A percentile compares a stretch with the other conserved stretches of the same genome.
phyloP scores from a whole-genome alignment of 2,329 filamentous ascomycete genomes.

The Ascochyta lentis region DNA sequence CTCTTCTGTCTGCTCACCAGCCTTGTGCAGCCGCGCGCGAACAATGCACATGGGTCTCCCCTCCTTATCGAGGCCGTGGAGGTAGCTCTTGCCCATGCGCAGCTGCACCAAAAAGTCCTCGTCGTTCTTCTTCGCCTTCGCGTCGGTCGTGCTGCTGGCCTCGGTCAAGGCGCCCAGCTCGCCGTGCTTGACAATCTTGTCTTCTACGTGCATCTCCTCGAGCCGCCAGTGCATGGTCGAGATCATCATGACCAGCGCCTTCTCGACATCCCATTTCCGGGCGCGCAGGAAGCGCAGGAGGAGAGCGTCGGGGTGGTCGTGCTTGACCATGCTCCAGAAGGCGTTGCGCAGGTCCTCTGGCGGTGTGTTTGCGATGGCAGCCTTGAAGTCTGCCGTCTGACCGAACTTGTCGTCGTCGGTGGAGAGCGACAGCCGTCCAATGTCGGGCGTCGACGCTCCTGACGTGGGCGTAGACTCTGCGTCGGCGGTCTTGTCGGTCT shows the following conservation, averaged over 20 bases:
- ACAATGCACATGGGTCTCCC: constrained; percentile 89
- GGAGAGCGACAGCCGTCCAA: constrained; percentile 42
- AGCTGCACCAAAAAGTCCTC: constrained; percentile 84
- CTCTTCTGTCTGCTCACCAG: constrained; percentile 81
- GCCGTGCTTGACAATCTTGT: constrained; percentile 69
- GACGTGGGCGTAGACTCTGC: constrained; percentile 35
- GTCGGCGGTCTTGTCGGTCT: constrained; percentile 51
- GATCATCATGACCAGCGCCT: constrained; percentile 91
- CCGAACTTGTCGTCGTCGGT: constrained; percentile 86
- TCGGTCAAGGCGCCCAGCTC: constrained; percentile 62
- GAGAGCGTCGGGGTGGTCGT: constrained; percentile 88
- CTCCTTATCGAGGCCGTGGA: constrained; percentile 84
- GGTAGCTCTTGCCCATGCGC: constrained; percentile 88
- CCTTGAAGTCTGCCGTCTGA: constrained; percentile 83
- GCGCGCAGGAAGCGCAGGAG: constrained; percentile 61
- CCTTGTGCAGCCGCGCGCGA: constrained; percentile 79
- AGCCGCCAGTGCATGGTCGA: constrained; percentile 92
- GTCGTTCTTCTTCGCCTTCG: constrained; percentile 69
- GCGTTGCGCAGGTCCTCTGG: constrained; percentile 80
- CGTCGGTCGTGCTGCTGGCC: constrained; percentile 67
- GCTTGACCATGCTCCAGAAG: constrained; percentile 94
- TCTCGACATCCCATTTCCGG: constrained; percentile 83
- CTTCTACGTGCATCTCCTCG: constrained; percentile 84
- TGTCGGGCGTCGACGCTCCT: constrained; percentile 35
- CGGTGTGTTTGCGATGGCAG: constrained; percentile 76